Base-by-base conservation (phyloP, 108 stramenopile genomes). In the Nitzschia inconspicua region DNA sequence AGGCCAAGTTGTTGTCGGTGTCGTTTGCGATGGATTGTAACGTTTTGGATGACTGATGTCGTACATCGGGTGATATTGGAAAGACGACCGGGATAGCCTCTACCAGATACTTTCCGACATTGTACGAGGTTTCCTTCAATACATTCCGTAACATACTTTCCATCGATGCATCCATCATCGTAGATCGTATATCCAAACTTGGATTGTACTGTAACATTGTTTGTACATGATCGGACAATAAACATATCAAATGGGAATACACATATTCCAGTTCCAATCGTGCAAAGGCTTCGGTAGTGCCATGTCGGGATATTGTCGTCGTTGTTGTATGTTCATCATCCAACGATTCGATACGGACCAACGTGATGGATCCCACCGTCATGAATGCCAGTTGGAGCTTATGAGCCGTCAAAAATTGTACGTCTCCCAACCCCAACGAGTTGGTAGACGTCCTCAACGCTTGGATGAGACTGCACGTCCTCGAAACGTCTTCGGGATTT, bases 251-350 rank as follows among this genome's bases (percentile, higher is more conserved):
- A 57, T 87, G 84, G 9, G 70, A 41, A 67, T 91, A 91, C 0
- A 79, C 53, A 63, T 86, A 85, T 48, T 91, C 89, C 32, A 91
- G 56, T 35, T 83, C 84, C 16, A 91, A 57, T 32, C 76, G 73
- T 0, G 77, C 65, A 67, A 76, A 82, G 6, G 72, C 75, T 58
- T 81, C 80, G 9, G 79, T 74, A n/a, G n/a, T n/a, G n/a, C n/a
- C n/a, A n/a, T n/a, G n/a, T n/a, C n/a, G n/a, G 26, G 59, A 62
- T 11, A 44, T 24, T 0, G 22, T 23, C 31, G 19, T 37, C 11
- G 20, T n/a, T 25, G 31, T 18, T n/a, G 42, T 57, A n/a, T 53
- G 0, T 53, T 70, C 41, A 14, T 65, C 58, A 2, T 35, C 57
- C 11, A 4, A 18, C 42, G 28, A 27, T 63, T 56, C 7, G 16